phyloP scores from a whole-genome alignment of 2,329 filamentous ascomycete genomes.

The Penicillium fuscoglaucum region DNA sequence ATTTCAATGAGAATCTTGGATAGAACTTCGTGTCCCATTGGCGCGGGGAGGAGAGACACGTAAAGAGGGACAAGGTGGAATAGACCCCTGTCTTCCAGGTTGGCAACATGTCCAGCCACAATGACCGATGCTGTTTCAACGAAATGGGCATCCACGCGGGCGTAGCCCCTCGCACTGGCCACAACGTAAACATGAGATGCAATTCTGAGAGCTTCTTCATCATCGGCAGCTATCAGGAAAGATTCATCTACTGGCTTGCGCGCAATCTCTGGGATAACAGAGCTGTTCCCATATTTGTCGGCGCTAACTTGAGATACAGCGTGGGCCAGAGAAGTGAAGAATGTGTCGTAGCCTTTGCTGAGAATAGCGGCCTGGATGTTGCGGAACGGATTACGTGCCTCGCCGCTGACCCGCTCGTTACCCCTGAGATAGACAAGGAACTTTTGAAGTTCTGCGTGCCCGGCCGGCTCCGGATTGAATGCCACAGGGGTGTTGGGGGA shows the following conservation, averaged over 20 bases:
- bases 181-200: slow-evolving; percentile 67
- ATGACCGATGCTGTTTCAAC: slow-evolving; percentile 65
- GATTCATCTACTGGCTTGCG: slow-evolving; percentile 57
- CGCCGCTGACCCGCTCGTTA: slow-evolving; percentile 38
- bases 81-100: slow-evolving; percentile 69
- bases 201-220: slow-evolving; percentile 65
- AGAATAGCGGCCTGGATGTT: slow-evolving; percentile 48
- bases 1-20: slow-evolving; percentile 76
- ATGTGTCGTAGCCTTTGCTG: slow-evolving; percentile 43
- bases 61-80: slow-evolving; percentile 84
- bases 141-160: slow-evolving; percentile 51
- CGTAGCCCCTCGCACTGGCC: slow-evolving; percentile 60
- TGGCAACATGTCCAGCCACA: slow-evolving; percentile 77
- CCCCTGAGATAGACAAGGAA: slow-evolving; percentile 40
- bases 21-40: slow-evolving; percentile 68
- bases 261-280: slow-evolving; percentile 41
- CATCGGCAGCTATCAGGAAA: slow-evolving; percentile 40
- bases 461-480: slow-evolving; percentile 58
- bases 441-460: slow-evolving; percentile 39
- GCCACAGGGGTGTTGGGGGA: slow-evolving; percentile 55
- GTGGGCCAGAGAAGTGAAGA: slow-evolving; percentile 43
- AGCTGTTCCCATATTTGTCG: slow-evolving; percentile 27
- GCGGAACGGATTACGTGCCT: slow-evolving; percentile 47
- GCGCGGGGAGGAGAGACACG: slow-evolving; percentile 70
- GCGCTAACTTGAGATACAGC: slow-evolving; percentile 41